Percentiles rank a stretch among this genome's conserved stretches.
These are phyloP conservation scores for Bothia castanella DNA, from an alignment of 1,284 basidiomycete species.

Conservation along the genomic window DNA sequence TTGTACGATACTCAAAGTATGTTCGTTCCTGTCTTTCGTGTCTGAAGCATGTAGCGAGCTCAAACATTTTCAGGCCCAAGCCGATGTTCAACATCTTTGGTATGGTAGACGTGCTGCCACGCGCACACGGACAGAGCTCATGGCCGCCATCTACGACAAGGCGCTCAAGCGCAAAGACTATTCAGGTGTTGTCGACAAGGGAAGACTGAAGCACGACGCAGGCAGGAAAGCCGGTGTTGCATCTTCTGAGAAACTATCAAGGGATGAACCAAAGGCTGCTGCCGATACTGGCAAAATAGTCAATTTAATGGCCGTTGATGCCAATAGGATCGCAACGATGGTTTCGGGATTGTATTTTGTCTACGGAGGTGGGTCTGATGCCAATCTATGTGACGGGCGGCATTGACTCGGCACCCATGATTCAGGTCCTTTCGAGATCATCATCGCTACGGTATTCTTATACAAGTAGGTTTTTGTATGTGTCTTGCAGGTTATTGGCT, in stretches of 20 bases:
- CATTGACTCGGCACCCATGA: not conserved
- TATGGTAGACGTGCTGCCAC: constrained; percentile 55
- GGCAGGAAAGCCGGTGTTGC: constrained; percentile 20
- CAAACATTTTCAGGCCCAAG: constrained; percentile 39
- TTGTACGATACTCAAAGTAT: constrained; percentile 46
- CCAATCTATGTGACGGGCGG: not conserved
- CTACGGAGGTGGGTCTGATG: constrained; percentile 48
- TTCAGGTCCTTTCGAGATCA: constrained; percentile 72
- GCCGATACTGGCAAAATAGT: constrained; percentile 77
- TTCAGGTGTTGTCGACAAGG: constrained; percentile 67
- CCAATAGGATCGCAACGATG: constrained; percentile 53
- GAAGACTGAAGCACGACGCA: constrained; percentile 31
- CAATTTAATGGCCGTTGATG: constrained; percentile 72
- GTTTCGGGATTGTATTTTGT: constrained; percentile 56
- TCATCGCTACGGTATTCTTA: constrained; percentile 71
- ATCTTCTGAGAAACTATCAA: constrained; percentile 16
- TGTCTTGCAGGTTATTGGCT: not conserved
- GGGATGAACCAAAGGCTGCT: constrained; percentile 59
- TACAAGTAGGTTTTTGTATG: constrained; percentile 29
- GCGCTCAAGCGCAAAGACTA: constrained; percentile 82
- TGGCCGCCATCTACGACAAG: constrained; percentile 84
- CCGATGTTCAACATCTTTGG: constrained; percentile 68
- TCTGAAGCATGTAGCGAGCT: not conserved
- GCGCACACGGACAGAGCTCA: constrained; percentile 56
- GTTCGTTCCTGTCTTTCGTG: not conserved